Base-by-base conservation (phyloP, 2,329 filamentous ascomycete genomes). In the Phaeosphaeriaceae sp. region DNA sequence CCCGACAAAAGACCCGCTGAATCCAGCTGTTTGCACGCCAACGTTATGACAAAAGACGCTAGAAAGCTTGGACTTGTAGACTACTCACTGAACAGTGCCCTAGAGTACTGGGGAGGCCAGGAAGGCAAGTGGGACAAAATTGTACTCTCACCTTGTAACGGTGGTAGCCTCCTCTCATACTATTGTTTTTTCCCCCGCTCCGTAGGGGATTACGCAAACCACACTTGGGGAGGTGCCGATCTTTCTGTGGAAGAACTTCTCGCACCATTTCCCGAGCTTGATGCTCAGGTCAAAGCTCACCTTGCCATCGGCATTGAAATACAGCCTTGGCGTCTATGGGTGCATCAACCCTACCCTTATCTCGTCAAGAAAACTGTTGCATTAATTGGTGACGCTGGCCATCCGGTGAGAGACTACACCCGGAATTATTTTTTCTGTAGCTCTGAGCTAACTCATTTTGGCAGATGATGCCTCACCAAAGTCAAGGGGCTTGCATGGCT, bases 41-140 rank as follows among this genome's bases (percentile, higher is more conserved):
- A 87, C 63, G 83, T 89, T 46, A 71, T 71, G 16, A 86, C 85
- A 0, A 81, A 83, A 30, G 79, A 86, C n/a, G 84, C 83, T 1
- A 78, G 83, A 23, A 76, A 76, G 48, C 74, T 83, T 1, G 86
- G 86, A 2, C 78, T 88, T 0, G 78, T 84, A 26, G 83, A 88
- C 65, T 88, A 87, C 70, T 84, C 83, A 0, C 63, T 78, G 28
- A 68, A 88, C 71, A 76, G 68, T 20, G 86, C 85, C 0, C 75
- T 89, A 0, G 84, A 89, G 68, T 89, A 87, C 75, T 89, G 86
- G 86, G 87, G 87, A 20, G 87, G 87, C 1, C 81, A 84, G 43
- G 82, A 85, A 46, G 84, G 83, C 61, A 83, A 61, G 77, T 77
- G 60, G 60, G 83, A 88, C 70, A 89, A 89, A 77, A 88, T 89